Conservation (phyloP, 1,284 basidiomycete species). For the Phenoliferia sp. region DNA sequence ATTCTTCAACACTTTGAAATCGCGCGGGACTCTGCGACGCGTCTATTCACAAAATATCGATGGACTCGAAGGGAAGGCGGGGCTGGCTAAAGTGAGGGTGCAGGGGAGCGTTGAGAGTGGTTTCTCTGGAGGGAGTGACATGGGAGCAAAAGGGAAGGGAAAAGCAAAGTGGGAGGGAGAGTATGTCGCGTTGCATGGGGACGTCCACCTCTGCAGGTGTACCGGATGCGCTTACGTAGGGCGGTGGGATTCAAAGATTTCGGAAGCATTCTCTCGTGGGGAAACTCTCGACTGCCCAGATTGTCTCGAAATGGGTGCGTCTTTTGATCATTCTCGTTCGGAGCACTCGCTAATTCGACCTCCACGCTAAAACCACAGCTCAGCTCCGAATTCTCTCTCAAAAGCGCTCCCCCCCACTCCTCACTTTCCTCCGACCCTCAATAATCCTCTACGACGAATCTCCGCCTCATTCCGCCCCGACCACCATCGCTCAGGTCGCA, state of each 20-base stretch:
- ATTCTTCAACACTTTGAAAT: constrained; percentile 16
- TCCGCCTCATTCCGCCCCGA: constrained; percentile 57
- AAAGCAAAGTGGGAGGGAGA: constrained; percentile 19
- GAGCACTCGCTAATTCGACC: neutral
- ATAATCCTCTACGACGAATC: constrained; percentile 87
- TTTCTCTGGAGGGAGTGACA: neutral
- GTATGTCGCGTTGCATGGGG: constrained; percentile 23
- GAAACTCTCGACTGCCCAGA: constrained; percentile 18
- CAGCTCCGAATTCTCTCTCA: constrained; percentile 70
- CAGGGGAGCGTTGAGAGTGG: constrained; percentile 6
- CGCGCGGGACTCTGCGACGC: constrained; percentile 6
- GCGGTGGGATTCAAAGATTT: constrained; percentile 6
- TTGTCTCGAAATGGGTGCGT: constrained; percentile 22
- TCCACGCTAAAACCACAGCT: constrained; percentile 48
- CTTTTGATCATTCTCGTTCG: neutral
- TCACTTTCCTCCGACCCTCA: constrained; percentile 67
- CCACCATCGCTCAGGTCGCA: constrained; percentile 75
- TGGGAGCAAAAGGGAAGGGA: constrained; percentile 16
- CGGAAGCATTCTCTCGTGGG: constrained; percentile 4
- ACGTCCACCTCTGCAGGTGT: constrained; percentile 17
- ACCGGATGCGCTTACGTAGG: constrained; percentile 22
- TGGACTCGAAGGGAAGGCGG: constrained; percentile 16
- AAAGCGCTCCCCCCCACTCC: constrained; percentile 69
- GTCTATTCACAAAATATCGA: constrained; percentile 30
- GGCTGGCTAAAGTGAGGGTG: constrained; percentile 10